Evolutionary conservation across 108 stramenopile genomes (phyloP), one percentile per base, ranked within the genome.

Genomic region (Epipyxis sp.): DNA sequence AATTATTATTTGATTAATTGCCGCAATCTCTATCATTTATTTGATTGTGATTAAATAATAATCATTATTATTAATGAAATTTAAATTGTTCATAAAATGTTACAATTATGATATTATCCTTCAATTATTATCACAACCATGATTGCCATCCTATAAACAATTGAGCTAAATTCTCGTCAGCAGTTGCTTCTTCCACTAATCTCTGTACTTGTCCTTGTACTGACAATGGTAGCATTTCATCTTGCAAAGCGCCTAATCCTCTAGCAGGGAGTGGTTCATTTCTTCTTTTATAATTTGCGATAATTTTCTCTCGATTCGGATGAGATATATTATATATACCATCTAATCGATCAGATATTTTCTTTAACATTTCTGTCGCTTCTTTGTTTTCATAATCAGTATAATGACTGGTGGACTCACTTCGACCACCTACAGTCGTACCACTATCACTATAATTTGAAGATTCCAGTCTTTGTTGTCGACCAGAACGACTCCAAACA

Each of bases 191-290:
- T 20, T 79, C 43, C 72, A 90, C 85, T 45, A 90, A 86, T 2
- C 83, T 76, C 77, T 89, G 82, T 32, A 84, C 87, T 78, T 89
- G 86, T 39, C 88, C 88, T 42, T 79, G 83, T n/a, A 89, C 86
- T 10, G 85, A 86, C 35, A 90, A 81, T 32, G 88, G 87, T 0
- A 87, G 50, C 6, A 81, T 57, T n/a, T 77, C 79, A 3, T 79
- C 83, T 6, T 25, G 2, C 54, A 44, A 42, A n/a, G 50, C 27
- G 68, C 59, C 35, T 41, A 42, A 0, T 39, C 59, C 37, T 77
- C 85, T 1, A 46, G 32, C 0, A 1, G 27, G 42, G 32, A 57
- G 57, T 45, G 27, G n/a, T 69, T 77, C 20, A 10, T 20, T 46
- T 37, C 57, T 27, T 39, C 25, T 72, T n/a, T 1, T 1, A 30